A percentile compares a stretch with the other conserved stretches of the same genome.
These are phyloP conservation scores for Macrophomina pseudophaseolina DNA, from an alignment of 2,329 filamentous ascomycete species.

Conservation along the genomic window DNA sequence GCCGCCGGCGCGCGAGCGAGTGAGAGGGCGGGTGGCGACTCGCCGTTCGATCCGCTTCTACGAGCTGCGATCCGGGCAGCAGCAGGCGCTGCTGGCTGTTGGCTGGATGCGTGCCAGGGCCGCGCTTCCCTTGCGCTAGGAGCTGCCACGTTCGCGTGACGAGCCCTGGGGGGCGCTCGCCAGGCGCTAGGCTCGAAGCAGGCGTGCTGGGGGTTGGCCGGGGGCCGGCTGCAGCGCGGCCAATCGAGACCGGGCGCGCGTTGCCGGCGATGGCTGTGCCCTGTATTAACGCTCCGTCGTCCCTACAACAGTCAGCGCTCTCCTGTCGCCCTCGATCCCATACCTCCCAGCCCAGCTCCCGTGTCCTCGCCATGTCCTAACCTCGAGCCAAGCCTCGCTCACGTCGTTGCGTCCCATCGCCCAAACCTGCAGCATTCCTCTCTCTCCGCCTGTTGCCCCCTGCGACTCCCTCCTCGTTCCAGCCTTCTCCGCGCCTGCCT, in stretches of 20 bases:
- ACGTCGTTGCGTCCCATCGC: constrained; percentile 23
- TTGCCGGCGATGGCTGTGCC: constrained; percentile 19
- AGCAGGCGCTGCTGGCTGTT: background rate
- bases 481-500: constrained; percentile 37
- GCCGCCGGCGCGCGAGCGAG: background rate
- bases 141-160: constrained; percentile 22
- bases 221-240: constrained; percentile 15
- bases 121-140: constrained; percentile 16
- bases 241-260: constrained; percentile 23
- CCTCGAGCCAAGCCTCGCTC: constrained; percentile 20
- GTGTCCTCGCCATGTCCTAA: constrained; percentile 26
- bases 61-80: background rate
- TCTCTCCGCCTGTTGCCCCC: constrained; percentile 34
- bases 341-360: constrained; percentile 3
- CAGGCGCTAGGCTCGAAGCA: background rate
- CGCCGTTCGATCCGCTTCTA: constrained; percentile 7
- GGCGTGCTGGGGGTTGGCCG: background rate
- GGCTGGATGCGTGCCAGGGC: constrained; percentile 19
- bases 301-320: constrained; percentile 21
- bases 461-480: constrained; percentile 31
- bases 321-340: constrained; percentile 19
- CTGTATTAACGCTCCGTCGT: constrained; percentile 23
- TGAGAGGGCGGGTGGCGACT: background rate
- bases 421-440: constrained; percentile 21
- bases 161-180: background rate